Evolutionary conservation across 2,329 filamentous ascomycete species (phyloP).

Genomic region (Cordyceps cicadae): DNA sequence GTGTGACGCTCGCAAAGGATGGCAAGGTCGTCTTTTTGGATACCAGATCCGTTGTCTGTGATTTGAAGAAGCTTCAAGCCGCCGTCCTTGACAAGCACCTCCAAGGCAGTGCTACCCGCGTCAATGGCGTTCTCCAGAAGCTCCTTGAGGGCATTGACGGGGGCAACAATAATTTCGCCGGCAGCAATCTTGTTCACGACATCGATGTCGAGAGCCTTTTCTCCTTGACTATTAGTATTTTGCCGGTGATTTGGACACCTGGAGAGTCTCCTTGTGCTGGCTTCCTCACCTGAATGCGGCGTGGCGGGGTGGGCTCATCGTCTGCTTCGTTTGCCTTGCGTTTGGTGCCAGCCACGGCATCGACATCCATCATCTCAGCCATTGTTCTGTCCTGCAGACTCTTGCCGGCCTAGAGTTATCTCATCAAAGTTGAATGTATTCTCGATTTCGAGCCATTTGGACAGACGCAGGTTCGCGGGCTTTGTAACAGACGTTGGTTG

Average conservation of each 20-base stretch:
- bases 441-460: background rate
- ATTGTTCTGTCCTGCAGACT: slow-evolving; percentile 15
- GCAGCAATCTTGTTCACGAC: slow-evolving; percentile 99
- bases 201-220: slow-evolving; percentile 73
- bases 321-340: slow-evolving; percentile 36
- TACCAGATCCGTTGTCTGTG: slow-evolving; percentile 93
- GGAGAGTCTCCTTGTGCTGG: background rate
- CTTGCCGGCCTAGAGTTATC: background rate
- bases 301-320: slow-evolving; percentile 32
- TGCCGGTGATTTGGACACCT: background rate
- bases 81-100: slow-evolving; percentile 89
- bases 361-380: slow-evolving; percentile 37
- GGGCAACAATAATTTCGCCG: slow-evolving; percentile 95
- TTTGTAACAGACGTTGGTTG: background rate
- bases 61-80: slow-evolving; percentile 93
- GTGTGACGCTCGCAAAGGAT: slow-evolving; percentile 96
- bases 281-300: slow-evolving; percentile 40
- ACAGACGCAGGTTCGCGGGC: background rate
- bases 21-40: slow-evolving; percentile 85
- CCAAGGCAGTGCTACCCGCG: slow-evolving; percentile 85
- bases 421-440: background rate
- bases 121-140: slow-evolving; percentile 96
- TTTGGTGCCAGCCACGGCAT: slow-evolving; percentile 37
- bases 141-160: slow-evolving; percentile 92
- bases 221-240: background rate